Percentiles rank a stretch among this genome's conserved stretches.
phyloP scores from a whole-genome alignment of 129 eudicot genomes.

The Apium graveolens region DNA sequence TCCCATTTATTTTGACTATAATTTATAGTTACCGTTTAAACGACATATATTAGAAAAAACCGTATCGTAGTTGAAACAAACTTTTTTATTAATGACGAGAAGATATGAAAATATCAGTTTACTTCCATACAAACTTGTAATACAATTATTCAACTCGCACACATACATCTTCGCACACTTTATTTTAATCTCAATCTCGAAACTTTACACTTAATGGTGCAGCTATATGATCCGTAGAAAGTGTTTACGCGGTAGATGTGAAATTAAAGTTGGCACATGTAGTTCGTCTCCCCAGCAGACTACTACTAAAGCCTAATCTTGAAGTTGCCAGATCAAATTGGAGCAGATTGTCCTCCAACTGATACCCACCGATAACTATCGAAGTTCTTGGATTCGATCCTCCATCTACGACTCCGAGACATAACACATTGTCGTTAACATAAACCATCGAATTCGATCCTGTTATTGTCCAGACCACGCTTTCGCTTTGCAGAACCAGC shows the following conservation, averaged over 20 bases:
- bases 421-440: slow-evolving; percentile 5
- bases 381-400: slow-evolving; percentile 12
- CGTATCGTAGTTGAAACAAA: no score
- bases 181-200: neutral
- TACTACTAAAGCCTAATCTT: neutral
- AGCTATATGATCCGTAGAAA: neutral
- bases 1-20: no score
- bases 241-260: neutral
- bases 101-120: no score
- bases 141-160: neutral
- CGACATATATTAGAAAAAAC: no score
- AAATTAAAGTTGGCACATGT: slow-evolving; percentile 12
- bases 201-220: neutral
- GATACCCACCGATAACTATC: slow-evolving; percentile 7
- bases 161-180: neutral
- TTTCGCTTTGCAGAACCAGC: slow-evolving; percentile 18
- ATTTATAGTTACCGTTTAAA: no score
- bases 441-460: slow-evolving; percentile 18
- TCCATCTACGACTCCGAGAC: slow-evolving; percentile 23
- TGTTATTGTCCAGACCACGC: slow-evolving; percentile 18
- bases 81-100: no score
- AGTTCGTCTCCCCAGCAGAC: neutral
- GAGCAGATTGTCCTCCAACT: neutral
- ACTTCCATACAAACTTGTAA: no score
- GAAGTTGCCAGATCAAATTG: slow-evolving; percentile 13